Conservation (phyloP, 2,329 filamentous ascomycete genomes). For the Chrysoporthe deuterocubensis region DNA sequence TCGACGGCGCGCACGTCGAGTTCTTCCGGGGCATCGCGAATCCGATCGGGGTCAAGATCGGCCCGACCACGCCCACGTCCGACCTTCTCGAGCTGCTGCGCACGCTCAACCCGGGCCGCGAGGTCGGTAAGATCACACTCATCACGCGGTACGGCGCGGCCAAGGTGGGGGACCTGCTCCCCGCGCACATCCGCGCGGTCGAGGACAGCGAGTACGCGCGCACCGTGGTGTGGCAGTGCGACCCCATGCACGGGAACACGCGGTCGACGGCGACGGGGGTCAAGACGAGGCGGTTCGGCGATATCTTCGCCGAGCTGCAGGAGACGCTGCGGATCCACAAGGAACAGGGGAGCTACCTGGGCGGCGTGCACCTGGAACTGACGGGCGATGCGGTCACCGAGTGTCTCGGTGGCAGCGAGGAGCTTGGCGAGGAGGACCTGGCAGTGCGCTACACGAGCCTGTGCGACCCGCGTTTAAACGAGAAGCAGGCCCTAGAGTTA, state of each 20-base stretch:
- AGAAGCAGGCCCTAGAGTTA: slow-evolving; percentile 95
- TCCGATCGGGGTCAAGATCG: slow-evolving; percentile 95
- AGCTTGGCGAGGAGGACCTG: slow-evolving; percentile 84
- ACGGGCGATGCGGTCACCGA: slow-evolving; percentile 97
- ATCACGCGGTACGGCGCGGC: slow-evolving; percentile 92
- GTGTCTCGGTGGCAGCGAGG: slow-evolving; percentile 89
- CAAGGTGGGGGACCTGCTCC: slow-evolving; percentile 76
- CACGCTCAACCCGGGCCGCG: slow-evolving; percentile 79
- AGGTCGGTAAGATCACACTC: slow-evolving; percentile 91
- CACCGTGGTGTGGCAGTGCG: slow-evolving; percentile 92
- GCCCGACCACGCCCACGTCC: slow-evolving; percentile 75
- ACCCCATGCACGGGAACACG: slow-evolving; percentile 95
- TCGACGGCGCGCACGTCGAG: slow-evolving; percentile 92
- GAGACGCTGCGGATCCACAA: slow-evolving; percentile 85
- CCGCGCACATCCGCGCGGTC: slow-evolving; percentile 85
- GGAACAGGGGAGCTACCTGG: slow-evolving; percentile 81
- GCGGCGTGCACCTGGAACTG: slow-evolving; percentile 92
- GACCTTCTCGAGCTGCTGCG: slow-evolving; percentile 83
- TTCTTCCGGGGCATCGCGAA: slow-evolving; percentile 97
- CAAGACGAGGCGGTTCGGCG: slow-evolving; percentile 90
- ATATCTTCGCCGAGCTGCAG: slow-evolving; percentile 86
- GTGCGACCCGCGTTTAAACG: slow-evolving; percentile 93
- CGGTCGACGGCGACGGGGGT: slow-evolving; percentile 72
- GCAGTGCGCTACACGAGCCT: slow-evolving; percentile 92
- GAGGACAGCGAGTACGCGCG: slow-evolving; percentile 71